Evolutionary conservation across 805 yeast genomes (phyloP), one percentile per base, ranked within the genome.

Genomic region (Wickerhamomyces ciferrii): DNA sequence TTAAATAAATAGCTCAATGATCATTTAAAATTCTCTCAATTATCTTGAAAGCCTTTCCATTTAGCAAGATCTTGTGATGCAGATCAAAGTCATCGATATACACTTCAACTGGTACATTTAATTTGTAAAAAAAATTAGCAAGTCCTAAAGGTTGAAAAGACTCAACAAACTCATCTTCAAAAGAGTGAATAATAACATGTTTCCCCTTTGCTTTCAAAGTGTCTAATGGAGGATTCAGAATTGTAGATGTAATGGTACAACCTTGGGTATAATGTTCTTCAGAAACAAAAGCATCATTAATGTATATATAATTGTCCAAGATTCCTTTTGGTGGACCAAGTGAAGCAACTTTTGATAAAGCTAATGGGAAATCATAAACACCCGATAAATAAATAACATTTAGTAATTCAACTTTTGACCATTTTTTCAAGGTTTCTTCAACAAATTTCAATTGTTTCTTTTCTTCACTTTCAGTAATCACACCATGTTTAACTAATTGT

Each of bases 301-400:
- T 17, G 17, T 31, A 41, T 14, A 19, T 15, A 13, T 41, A 41
- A 10, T 21, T 35, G 2, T 27, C 15, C 15, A 21, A 13, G 6
- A 17, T 6, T 6, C 29, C 43, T 2, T 31, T 34, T 8, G 32
- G 14, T n/a, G 17, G 18, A 39, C 34, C 32, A 8, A 11, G n/a
- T 4, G 8, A 9, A 8, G 11, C 27, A 3, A 20, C 21, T n/a
- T 27, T 27, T 11, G n/a, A 23, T 6, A 41, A 21, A 15, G 27
- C 43, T n/a, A 29, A 20, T 17, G 38, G 24, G 11, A 24, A 41
- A n/a, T 34, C 38, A 34, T 27, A 41, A 23, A 31, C 20, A 23
- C 43, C 43, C 5, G 43, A 41, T 6, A 41, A 23, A 17, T 41
- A 32, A 17, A 41, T 21, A 1, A 18, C 43, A 32, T 41, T 41